A percentile compares a stretch with the other conserved stretches of the same genome.
Conservation (phyloP, 371 early-diverging fungal species). For the Apophysomyces trapeziformis region DNA sequence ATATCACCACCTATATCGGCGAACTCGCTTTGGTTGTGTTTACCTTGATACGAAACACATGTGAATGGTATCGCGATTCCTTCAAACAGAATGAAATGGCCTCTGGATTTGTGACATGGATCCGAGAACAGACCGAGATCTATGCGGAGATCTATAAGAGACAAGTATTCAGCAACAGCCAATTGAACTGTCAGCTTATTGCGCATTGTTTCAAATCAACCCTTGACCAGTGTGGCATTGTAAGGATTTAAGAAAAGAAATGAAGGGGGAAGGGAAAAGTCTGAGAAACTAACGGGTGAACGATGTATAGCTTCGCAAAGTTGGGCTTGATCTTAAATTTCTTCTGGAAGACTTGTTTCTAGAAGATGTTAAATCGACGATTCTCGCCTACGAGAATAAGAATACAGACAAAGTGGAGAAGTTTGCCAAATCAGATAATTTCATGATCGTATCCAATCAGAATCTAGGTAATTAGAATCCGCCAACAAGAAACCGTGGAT, state of each 20-base stretch:
- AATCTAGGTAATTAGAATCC: slow-evolving; percentile 45
- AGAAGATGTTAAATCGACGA: slow-evolving; percentile 70
- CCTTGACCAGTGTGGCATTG: slow-evolving; percentile 73
- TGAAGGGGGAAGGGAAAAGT: neutral
- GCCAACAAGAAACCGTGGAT: too few species aligned
- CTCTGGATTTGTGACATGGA: slow-evolving; percentile 93
- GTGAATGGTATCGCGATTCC: slow-evolving; percentile 91
- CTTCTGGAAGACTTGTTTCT: slow-evolving; percentile 81
- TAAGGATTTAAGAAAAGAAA: slow-evolving; percentile 28
- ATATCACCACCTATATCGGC: slow-evolving; percentile 80
- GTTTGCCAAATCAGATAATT: slow-evolving; percentile 65
- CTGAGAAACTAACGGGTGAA: too few species aligned
- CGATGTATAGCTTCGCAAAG: slow-evolving; percentile 59
- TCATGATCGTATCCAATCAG: slow-evolving; percentile 61
- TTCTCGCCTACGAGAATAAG: slow-evolving; percentile 64
- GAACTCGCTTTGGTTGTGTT: slow-evolving; percentile 89
- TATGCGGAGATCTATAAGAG: slow-evolving; percentile 87
- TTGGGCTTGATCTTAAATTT: slow-evolving; percentile 87
- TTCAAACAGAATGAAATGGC: slow-evolving; percentile 89
- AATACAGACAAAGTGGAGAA: slow-evolving; percentile 59
- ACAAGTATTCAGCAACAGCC: slow-evolving; percentile 83
- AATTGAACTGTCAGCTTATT: slow-evolving; percentile 78
- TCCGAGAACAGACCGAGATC: slow-evolving; percentile 79
- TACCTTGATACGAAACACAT: slow-evolving; percentile 87
- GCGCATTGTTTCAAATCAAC: slow-evolving; percentile 84